Base-by-base conservation (phyloP, 208 protist genomes). In the Wallacemonas sp. region DNA sequence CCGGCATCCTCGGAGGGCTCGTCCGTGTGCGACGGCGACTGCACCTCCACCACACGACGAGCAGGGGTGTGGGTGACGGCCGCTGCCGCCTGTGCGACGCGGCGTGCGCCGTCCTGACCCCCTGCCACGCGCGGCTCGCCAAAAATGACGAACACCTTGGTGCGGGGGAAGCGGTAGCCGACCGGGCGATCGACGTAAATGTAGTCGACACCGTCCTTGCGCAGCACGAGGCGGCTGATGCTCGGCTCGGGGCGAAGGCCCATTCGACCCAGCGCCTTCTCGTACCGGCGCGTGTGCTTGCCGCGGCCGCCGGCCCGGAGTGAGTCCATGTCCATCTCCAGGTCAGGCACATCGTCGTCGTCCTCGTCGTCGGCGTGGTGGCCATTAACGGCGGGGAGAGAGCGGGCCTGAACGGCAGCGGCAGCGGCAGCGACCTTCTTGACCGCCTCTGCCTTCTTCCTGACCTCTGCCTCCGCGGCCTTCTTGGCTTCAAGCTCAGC, bases 71-170 rank as follows among this genome's bases (percentile, higher is more conserved):
- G 54, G 39, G 71, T 77, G 28, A 74, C 82, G 8, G 76, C 77
- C 25, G 87, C 83, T 49, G 84, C 81, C 26, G 82, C 78, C 67
- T 76, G 81, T 26, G 79, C 84, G 33, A 81, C 84, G 16, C 82
- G 79, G 63, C 89, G 78, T 74, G 91, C 76, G 1, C 71, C 77
- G 36, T 83, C 39, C 31, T 74, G 65, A 32, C 63, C 72, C 32
- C 72, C 71, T 59, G 98, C 95, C 67, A 99, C 84, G 61, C 97
- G 97, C 33, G 95, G 89, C 79, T 99, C 97, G 68, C 98, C 98
- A 67, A 99, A 99, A 80, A 99, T 91, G 62, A 99, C 87, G 78
- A 98, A 99, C 33, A 96, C 98, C 81, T 99, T 98, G 25, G 91
- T 94, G 62, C 79, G 80, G 11, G 95, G 84, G 72, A 90, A 92